Conservation (phyloP, 2,329 filamentous ascomycete species). For the Plectosphaerella cucumerina region DNA sequence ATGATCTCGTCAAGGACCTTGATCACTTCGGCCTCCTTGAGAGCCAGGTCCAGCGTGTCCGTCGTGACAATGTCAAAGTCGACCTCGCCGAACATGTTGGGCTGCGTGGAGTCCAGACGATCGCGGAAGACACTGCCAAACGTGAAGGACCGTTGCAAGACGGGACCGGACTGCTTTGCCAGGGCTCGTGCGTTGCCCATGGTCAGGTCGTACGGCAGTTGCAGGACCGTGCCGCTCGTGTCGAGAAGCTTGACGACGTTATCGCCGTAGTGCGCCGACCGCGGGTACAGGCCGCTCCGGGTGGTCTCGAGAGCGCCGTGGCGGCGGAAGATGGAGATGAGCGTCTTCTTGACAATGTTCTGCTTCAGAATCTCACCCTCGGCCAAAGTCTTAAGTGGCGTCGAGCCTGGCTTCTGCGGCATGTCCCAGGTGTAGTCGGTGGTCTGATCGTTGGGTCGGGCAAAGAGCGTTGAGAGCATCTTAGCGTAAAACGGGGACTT, state of each 20-base stretch:
- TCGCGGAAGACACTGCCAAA: conserved; percentile 89
- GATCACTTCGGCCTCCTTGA: conserved; percentile 90
- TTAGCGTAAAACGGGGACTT: conserved; percentile 86
- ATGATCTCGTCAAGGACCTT: conserved; percentile 94
- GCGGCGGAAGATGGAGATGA: conserved; percentile 76
- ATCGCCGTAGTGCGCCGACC: conserved; percentile 70
- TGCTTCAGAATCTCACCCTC: conserved; percentile 64
- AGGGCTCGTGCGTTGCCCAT: conserved; percentile 83
- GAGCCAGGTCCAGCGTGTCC: conserved; percentile 72
- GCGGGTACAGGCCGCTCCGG: conserved; percentile 73
- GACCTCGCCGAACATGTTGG: conserved; percentile 78
- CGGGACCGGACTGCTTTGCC: conserved; percentile 61
- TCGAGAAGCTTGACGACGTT: conserved; percentile 80
- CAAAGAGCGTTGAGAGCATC: conserved; percentile 82
- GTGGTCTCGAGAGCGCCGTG: conserved; percentile 85
- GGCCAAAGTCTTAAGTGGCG: no score
- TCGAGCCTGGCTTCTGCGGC: conserved; percentile 43
- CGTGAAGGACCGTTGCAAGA: conserved; percentile 72
- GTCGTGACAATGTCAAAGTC: conserved; percentile 95
- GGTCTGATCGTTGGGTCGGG: conserved; percentile 68
- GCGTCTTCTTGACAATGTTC: conserved; percentile 66
- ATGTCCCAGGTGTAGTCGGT: conserved; percentile 80
- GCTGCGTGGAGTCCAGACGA: conserved; percentile 72
- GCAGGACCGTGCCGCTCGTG: conserved; percentile 78
- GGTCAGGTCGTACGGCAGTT: conserved; percentile 91